Base-by-base conservation (phyloP, 2,329 filamentous ascomycete species). In the Arthroderma sp. region DNA sequence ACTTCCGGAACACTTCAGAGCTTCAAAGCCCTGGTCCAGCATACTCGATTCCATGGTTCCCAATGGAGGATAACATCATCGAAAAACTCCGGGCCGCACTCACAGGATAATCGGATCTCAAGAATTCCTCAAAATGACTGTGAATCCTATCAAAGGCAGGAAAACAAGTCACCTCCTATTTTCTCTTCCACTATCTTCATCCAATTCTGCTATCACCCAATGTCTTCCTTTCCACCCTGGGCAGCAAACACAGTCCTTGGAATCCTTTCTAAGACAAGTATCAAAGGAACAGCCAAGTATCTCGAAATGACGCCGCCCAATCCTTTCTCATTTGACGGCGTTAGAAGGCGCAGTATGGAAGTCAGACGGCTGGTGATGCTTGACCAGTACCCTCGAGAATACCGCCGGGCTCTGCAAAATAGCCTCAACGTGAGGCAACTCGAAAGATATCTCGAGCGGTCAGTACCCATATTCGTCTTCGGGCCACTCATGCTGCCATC, bases 401-500 rank as follows among this genome's bases (percentile, higher is more conserved):
- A 65, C 44, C 57, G 57, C 11, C 56, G 57, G 39, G 65, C 64
- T 9, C 54, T 68, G 17, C 41, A 28, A 25, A 68, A 66, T 57
- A 65, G 53, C 2, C 44, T 67, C 19, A 59, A 58, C n/a, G 58
- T 62, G n/a, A 55, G 61, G 6, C 59, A 66, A 23, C 54, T 69
- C 13, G 55, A 60, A 2, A 13, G 56, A 1, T 60, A 63, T 23
- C 56, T 66, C n/a, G 54, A 57, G 15, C 59, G 61, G 25, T 53
- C 63, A 2, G 60, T 63, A 0, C 64, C 62, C 1, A 37, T 67
- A 19, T 70, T 70, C 58, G 58, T 70, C 54, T 66, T 67, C 59
- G 65, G 64, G 3, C 58, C 59, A 3, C 59, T 68, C 17, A 68
- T 68, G 67, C 62, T 70, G 6, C 68, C 68, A 7, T 66, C 64